Evolutionary conservation across 345 rosid genomes (phyloP).

Genomic region (Populus alba): DNA sequence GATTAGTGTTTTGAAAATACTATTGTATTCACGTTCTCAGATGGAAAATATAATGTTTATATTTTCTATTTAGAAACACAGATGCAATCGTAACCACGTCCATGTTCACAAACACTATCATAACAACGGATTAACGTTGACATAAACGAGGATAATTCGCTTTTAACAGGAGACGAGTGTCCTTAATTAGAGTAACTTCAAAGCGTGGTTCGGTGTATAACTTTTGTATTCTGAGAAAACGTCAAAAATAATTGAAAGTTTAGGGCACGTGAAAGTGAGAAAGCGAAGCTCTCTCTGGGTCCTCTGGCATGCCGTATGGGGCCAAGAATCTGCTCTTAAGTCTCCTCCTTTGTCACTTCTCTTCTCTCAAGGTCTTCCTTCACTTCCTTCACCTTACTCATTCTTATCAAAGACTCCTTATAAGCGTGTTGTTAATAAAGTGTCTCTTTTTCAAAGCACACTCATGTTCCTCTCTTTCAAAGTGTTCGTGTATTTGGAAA

Average conservation of each 20-base stretch:
- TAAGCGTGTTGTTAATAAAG: background rate
- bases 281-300: background rate
- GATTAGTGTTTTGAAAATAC: background rate
- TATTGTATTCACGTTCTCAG: too few species aligned
- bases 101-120: too few species aligned
- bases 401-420: background rate
- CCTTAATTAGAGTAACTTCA: background rate
- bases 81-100: too few species aligned
- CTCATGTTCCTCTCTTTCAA: background rate
- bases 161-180: background rate
- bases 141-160: background rate
- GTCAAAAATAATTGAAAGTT: background rate
- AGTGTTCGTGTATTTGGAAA: background rate
- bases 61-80: too few species aligned
- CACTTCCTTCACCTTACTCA: background rate
- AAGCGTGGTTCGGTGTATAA: constrained; percentile 2
- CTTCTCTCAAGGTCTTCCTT: background rate
- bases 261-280: constrained; percentile 31
- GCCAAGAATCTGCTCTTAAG: constrained; percentile 21
- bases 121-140: background rate
- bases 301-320: constrained; percentile 12
- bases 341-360: constrained; percentile 1
- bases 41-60: too few species aligned
- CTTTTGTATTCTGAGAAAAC: background rate
- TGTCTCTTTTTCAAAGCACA: constrained; percentile 14